A percentile compares a stretch with the other conserved stretches of the same genome.
These are phyloP conservation scores for Lanmaoa pseudosensibilis DNA, from an alignment of 768 basidiomycete species.

Conservation along the genomic window DNA sequence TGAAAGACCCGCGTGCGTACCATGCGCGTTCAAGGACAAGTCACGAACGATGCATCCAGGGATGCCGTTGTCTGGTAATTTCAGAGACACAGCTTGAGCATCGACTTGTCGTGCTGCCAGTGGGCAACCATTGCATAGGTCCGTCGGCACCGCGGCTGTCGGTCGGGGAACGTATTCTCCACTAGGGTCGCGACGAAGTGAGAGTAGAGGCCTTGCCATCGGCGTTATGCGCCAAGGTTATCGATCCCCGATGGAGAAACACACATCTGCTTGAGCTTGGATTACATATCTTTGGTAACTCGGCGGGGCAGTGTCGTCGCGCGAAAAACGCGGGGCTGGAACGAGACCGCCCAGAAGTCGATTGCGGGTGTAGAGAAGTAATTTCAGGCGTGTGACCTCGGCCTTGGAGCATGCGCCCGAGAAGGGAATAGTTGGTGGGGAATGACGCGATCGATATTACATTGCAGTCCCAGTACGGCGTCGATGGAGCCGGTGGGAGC, in stretches of 20 bases:
- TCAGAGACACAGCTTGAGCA: neutral
- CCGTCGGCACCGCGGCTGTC: neutral
- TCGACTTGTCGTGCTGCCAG: neutral
- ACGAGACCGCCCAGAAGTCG: neutral
- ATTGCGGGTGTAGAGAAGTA: neutral
- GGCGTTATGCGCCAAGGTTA: neutral
- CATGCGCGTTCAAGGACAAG: neutral
- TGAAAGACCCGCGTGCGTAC: neutral
- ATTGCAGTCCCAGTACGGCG: constrained; percentile 1
- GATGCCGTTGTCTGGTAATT: neutral
- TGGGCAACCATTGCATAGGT: neutral
- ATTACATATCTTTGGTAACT: neutral
- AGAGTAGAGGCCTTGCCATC: neutral
- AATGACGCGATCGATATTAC: constrained; percentile 2
- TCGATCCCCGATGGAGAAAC: neutral
- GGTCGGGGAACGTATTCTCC: neutral
- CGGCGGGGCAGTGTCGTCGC: constrained; percentile 1
- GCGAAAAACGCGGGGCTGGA: neutral
- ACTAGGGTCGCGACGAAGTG: neutral
- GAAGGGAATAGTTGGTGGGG: neutral
- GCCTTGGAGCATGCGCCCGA: neutral
- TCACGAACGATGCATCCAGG: neutral
- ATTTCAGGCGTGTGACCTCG: neutral
- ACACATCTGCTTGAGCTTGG: neutral
- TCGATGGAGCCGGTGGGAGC: constrained; percentile 9